Evolutionary conservation across 208 protist species (phyloP).

Genomic region (Trypanosoma cruzi): DNA sequence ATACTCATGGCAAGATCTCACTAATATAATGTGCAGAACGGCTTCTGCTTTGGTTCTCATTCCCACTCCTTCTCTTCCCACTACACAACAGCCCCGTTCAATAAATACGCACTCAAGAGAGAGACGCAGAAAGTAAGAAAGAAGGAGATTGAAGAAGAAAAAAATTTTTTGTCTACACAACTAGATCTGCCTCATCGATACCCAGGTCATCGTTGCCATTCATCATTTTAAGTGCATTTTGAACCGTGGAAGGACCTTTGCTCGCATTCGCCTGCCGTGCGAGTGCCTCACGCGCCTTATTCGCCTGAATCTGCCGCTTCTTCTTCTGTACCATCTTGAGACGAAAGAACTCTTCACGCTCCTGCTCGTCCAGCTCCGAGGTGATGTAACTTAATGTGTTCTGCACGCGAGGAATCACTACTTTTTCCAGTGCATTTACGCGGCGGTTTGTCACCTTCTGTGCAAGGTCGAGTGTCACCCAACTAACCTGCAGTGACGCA

Average conservation of each 20-base stretch:
- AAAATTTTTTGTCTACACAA: conserved; percentile 39
- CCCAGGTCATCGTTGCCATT: conserved; percentile 32
- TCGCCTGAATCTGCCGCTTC: conserved; percentile 84
- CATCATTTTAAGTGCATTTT: conserved; percentile 4
- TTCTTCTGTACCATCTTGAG: conserved; percentile 99
- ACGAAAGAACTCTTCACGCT: conserved; percentile 99
- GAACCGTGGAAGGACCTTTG: not conserved
- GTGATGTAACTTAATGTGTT: conserved; percentile 98
- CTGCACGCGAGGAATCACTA: conserved; percentile 98
- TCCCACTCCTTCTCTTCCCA: too few species aligned
- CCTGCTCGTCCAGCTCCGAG: conserved; percentile 98
- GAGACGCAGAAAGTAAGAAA: conserved; percentile 12
- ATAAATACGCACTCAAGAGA: too few species aligned
- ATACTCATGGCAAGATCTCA: too few species aligned
- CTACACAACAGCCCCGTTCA: too few species aligned
- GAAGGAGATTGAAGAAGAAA: conserved; percentile 6
- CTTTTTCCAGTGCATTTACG: conserved; percentile 99
- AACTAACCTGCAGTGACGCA: conserved; percentile 98
- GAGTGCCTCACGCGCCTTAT: conserved; percentile 14
- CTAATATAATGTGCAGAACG: too few species aligned
- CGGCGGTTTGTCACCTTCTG: conserved; percentile 99
- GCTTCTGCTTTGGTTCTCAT: too few species aligned
- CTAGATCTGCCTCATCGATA: conserved; percentile 72
- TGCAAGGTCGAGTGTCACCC: conserved; percentile 97
- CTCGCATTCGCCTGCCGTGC: not conserved